These are phyloP conservation scores for Crataegus laevigata DNA, from an alignment of 306 rosid genomes.

Conservation along the genomic window DNA sequence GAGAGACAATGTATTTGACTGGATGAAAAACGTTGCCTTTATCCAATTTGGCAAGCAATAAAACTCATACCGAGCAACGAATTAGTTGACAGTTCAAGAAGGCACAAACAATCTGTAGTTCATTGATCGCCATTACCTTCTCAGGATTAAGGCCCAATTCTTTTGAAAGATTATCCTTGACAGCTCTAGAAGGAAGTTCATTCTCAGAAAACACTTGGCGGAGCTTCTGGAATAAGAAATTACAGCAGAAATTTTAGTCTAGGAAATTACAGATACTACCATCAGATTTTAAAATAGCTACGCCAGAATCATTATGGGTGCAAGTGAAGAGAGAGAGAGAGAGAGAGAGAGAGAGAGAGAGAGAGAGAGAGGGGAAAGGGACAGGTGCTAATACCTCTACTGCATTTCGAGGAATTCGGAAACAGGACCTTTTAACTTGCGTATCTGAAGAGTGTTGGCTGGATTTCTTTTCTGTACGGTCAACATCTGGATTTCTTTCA, in stretches of 20 bases:
- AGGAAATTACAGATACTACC: neutral
- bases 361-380: constrained; percentile 1
- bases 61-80: neutral
- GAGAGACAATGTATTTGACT: neutral
- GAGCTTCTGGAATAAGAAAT: constrained; percentile 54
- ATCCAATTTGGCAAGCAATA: neutral
- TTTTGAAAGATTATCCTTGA: constrained; percentile 58
- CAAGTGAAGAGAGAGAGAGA: neutral
- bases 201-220: constrained; percentile 73
- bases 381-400: constrained; percentile 51
- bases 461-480: constrained; percentile 5
- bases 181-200: constrained; percentile 77
- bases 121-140: constrained; percentile 41
- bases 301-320: neutral
- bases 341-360: neutral
- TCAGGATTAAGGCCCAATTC: constrained; percentile 75
- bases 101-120: neutral
- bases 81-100: neutral
- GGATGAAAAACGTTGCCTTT: neutral
- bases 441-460: constrained; percentile 16
- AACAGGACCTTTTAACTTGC: constrained; percentile 42
- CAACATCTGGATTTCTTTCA: constrained; percentile 34
- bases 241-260: neutral
- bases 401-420: constrained; percentile 64
- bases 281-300: neutral